phyloP scores from a whole-genome alignment of 495 filamentous ascomycete species.

The Lentithecium fluviatile region DNA sequence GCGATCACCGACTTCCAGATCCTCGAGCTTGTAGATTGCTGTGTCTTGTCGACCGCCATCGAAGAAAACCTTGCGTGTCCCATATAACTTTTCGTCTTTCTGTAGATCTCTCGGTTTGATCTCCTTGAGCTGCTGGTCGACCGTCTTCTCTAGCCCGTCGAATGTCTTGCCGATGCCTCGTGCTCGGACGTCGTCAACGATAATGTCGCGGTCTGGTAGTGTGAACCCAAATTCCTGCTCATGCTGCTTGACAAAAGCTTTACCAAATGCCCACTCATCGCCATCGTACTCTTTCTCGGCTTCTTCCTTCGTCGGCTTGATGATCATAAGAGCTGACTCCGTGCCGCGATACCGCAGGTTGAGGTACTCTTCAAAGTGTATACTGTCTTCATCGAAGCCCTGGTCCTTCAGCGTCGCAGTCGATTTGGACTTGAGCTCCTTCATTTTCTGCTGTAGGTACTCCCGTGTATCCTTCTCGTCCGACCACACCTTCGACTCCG shows the following conservation, averaged over 20 bases:
- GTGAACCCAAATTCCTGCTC: conserved; percentile 95
- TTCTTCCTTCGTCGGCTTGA: conserved; percentile 60
- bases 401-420: conserved; percentile 63
- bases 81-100: conserved; percentile 56
- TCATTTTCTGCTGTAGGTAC: conserved; percentile 52
- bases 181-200: conserved; percentile 89
- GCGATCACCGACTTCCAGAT: conserved; percentile 72
- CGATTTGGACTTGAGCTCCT: conserved; percentile 67
- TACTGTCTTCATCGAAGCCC: conserved; percentile 69
- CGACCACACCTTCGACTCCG: conserved; percentile 77
- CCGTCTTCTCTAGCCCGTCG: conserved; percentile 71
- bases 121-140: conserved; percentile 72
- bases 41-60: conserved; percentile 75
- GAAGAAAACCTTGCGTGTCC: conserved; percentile 63
- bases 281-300: conserved; percentile 57
- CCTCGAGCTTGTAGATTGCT: conserved; percentile 78
- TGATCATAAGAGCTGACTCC: conserved; percentile 83
- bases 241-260: conserved; percentile 82
- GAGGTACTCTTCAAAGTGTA: conserved; percentile 82
- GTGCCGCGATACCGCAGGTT: conserved; percentile 89
- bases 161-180: conserved; percentile 87
- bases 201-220: conserved; percentile 81
- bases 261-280: conserved; percentile 74
- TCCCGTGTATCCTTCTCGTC: conserved; percentile 49
- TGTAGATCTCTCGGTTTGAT: conserved; percentile 54